These are phyloP conservation scores for Babesia microti DNA, from an alignment of 169 alveolate genomes.

Conservation along the genomic window DNA sequence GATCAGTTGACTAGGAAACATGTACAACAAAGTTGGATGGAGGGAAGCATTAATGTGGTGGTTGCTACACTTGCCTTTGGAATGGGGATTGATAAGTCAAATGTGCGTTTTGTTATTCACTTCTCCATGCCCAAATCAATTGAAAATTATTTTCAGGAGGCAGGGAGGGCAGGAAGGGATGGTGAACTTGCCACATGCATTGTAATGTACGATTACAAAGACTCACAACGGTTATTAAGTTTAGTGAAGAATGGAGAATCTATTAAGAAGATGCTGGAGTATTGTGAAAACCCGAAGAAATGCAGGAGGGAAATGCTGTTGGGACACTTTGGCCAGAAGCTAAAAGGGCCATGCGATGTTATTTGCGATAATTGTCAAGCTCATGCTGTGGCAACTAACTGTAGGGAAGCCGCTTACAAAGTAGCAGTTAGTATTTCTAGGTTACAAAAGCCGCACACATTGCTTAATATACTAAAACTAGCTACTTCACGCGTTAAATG, in stretches of 20 bases:
- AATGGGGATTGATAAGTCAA: constrained; percentile 97
- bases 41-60: constrained; percentile 82
- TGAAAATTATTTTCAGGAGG: constrained; percentile 94
- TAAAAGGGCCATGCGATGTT: constrained; percentile 51
- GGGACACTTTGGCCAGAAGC: constrained; percentile 69
- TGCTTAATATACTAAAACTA: too few species aligned
- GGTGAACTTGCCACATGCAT: constrained; percentile 59
- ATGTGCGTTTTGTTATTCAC: constrained; percentile 96
- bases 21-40: constrained; percentile 76
- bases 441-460: too few species aligned
- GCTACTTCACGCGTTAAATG: too few species aligned
- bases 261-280: constrained; percentile 53
- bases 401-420: constrained; percentile 1
- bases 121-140: constrained; percentile 90
- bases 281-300: constrained; percentile 67
- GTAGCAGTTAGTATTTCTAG: too few species aligned
- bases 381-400: not conserved
- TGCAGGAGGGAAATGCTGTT: constrained; percentile 70
- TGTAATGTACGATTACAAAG: constrained; percentile 56
- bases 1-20: constrained; percentile 44
- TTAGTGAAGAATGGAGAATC: constrained; percentile 10
- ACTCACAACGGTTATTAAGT: constrained; percentile 43
- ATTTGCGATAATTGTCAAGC: constrained; percentile 53
- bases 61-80: constrained; percentile 99
- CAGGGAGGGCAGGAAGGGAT: constrained; percentile 95